These are phyloP conservation scores for Phoma herbarum DNA, from an alignment of 2,329 filamentous ascomycete genomes.

Conservation along the genomic window DNA sequence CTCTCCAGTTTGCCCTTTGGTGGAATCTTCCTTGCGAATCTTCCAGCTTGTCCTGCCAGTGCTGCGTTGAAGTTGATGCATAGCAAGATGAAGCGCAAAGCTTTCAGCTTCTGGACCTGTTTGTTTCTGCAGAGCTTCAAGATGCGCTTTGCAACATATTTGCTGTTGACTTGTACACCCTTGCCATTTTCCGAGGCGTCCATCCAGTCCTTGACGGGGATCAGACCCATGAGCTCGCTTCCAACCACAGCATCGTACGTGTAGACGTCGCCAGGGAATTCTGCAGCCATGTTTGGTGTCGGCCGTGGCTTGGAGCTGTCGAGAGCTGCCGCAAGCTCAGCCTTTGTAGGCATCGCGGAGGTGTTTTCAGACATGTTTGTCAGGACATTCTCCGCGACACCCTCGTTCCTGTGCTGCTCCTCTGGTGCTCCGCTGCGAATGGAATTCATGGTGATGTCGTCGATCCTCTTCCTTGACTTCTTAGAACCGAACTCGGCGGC, in stretches of 20 bases:
- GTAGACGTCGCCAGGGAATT: slow-evolving; percentile 77
- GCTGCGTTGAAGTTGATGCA: slow-evolving; percentile 59
- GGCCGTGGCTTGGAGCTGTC: slow-evolving; percentile 78
- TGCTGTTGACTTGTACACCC: slow-evolving; percentile 65
- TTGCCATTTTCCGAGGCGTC: slow-evolving; percentile 69
- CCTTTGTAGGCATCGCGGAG: slow-evolving; percentile 71
- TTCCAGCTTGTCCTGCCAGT: slow-evolving; percentile 44
- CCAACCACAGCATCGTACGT: slow-evolving; percentile 72
- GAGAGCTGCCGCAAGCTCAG: slow-evolving; percentile 70
- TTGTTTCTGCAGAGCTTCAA: slow-evolving; percentile 64
- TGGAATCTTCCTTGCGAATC: slow-evolving; percentile 61
- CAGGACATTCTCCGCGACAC: slow-evolving; percentile 61
- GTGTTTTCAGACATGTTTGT: slow-evolving; percentile 69
- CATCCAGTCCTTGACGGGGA: slow-evolving; percentile 79
- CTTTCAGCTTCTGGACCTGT: slow-evolving; percentile 58
- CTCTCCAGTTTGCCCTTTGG: slow-evolving; percentile 72
- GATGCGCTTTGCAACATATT: slow-evolving; percentile 72
- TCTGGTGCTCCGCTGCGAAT: slow-evolving; percentile 57
- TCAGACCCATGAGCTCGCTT: slow-evolving; percentile 69
- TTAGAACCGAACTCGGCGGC: slow-evolving; percentile 84
- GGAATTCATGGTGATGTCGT: slow-evolving; percentile 73
- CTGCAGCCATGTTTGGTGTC: slow-evolving; percentile 71
- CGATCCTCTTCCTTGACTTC: slow-evolving; percentile 82
- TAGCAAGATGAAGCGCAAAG: slow-evolving; percentile 58
- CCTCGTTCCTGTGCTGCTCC: slow-evolving; percentile 35